Evolutionary conservation across 495 filamentous ascomycete genomes (phyloP).

Genomic region (Xylaria grammica): DNA sequence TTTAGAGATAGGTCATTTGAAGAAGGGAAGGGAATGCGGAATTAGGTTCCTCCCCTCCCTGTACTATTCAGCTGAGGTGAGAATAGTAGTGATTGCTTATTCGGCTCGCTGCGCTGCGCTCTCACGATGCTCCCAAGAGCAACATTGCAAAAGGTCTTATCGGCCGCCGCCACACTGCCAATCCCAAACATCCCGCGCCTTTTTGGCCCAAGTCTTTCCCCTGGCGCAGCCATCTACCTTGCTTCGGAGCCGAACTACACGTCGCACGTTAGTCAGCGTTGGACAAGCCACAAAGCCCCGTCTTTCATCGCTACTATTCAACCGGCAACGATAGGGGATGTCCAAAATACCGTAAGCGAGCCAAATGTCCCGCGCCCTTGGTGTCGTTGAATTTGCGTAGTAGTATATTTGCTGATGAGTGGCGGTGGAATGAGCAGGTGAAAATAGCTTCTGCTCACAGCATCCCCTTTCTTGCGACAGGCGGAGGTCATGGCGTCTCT

Average conservation of each 20-base stretch:
- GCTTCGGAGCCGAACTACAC: conserved; percentile 15
- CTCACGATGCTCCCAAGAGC: too few relatives aligned
- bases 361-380: not conserved
- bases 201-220: conserved; percentile 19
- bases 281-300: conserved; percentile 25
- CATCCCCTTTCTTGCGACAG: conserved; percentile 38
- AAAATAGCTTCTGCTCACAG: conserved; percentile 20
- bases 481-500: conserved; percentile 27
- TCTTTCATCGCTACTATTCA: conserved; percentile 37
- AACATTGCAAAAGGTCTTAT: too few relatives aligned
- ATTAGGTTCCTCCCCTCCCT: too few relatives aligned
- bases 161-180: too few relatives aligned
- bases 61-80: too few relatives aligned
- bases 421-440: conserved; percentile 3
- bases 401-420: not conserved
- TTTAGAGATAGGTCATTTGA: too few relatives aligned
- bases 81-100: too few relatives aligned
- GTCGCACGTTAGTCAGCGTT: not conserved
- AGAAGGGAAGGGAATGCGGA: too few relatives aligned
- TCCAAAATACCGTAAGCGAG: conserved; percentile 33
- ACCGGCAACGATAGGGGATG: conserved; percentile 34
- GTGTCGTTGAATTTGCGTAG: not conserved
- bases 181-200: conserved; percentile 9
- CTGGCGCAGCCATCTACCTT: conserved; percentile 11
- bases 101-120: too few relatives aligned